Evolutionary conservation across 495 filamentous ascomycete genomes (phyloP).

Genomic region (Aspergillus diversus): DNA sequence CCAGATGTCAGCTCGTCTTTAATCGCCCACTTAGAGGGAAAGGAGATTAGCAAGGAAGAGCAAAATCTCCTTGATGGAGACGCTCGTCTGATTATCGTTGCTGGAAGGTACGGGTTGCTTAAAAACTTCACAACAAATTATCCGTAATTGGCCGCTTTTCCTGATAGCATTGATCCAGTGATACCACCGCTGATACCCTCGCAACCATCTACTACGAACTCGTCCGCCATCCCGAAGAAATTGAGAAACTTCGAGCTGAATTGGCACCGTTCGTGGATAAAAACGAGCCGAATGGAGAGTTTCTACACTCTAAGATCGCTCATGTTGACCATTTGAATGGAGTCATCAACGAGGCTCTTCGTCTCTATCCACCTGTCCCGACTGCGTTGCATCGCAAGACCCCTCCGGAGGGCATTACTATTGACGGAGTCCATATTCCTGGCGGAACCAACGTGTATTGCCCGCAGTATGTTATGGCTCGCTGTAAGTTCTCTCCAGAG

Average conservation of each 20-base stretch:
- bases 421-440: slow-evolving; percentile 51
- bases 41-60: slow-evolving; percentile 28
- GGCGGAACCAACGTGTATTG: slow-evolving; percentile 43
- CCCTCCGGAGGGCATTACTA: slow-evolving; percentile 48
- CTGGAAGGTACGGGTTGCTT: slow-evolving; percentile 26
- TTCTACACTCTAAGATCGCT: slow-evolving; percentile 26
- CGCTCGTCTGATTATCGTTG: slow-evolving; percentile 34
- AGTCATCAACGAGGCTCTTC: slow-evolving; percentile 47
- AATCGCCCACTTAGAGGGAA: slow-evolving; percentile 29
- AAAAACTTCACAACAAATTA: not conserved
- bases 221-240: slow-evolving; percentile 40
- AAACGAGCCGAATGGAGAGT: slow-evolving; percentile 17
- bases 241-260: slow-evolving; percentile 33
- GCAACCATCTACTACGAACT: slow-evolving; percentile 52
- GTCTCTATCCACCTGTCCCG: slow-evolving; percentile 35
- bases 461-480: slow-evolving; percentile 41
- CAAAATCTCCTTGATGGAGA: slow-evolving; percentile 35
- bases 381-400: slow-evolving; percentile 43
- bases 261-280: slow-evolving; percentile 16
- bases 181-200: slow-evolving; percentile 59
- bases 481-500: slow-evolving; percentile 25
- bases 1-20: slow-evolving; percentile 39
- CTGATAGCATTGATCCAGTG: slow-evolving; percentile 29
- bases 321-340: slow-evolving; percentile 42
- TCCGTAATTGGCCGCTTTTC: too few relatives aligned